Percentiles rank a stretch among this genome's conserved stretches.
Evolutionary conservation across 495 filamentous ascomycete species (phyloP).

Genomic region (Xylaria telfairii): DNA sequence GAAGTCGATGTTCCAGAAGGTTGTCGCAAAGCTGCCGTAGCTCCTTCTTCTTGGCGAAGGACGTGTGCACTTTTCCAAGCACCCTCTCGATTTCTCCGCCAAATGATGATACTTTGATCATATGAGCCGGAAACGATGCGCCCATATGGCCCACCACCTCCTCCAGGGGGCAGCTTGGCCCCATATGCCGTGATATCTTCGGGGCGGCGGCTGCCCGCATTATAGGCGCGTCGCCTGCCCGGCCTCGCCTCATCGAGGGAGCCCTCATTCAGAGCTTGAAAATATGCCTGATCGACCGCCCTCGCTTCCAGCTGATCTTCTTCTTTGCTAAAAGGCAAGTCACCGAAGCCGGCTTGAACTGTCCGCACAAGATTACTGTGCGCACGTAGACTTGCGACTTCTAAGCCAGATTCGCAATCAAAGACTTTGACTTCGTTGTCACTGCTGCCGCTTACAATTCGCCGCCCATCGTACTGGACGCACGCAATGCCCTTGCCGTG

Average conservation of each 20-base stretch:
- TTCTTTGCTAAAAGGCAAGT: conserved; percentile 78
- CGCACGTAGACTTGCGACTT: conserved; percentile 83
- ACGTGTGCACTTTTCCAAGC: conserved; percentile 76
- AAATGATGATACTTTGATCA: conserved; percentile 93
- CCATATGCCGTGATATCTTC: conserved; percentile 78
- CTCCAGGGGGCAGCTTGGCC: conserved; percentile 84
- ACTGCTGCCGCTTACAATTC: conserved; percentile 93
- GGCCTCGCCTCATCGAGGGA: conserved; percentile 45
- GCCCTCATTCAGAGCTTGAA: conserved; percentile 70
- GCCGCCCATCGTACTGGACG: conserved; percentile 95
- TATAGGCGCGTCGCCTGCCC: conserved; percentile 61
- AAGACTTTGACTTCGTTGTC: conserved; percentile 96
- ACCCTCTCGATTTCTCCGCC: conserved; percentile 82
- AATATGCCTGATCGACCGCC: conserved; percentile 73
- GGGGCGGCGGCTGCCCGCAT: conserved; percentile 77
- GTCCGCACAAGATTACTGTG: conserved; percentile 89
- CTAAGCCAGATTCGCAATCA: conserved; percentile 79
- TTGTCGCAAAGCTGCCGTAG: conserved; percentile 45
- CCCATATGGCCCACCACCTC: conserved; percentile 82
- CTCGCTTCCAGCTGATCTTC: conserved; percentile 73
- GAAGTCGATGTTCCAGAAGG: conserved; percentile 22
- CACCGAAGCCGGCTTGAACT: conserved; percentile 91
- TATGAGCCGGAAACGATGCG: conserved; percentile 95
- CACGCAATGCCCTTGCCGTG: conserved; percentile 97
- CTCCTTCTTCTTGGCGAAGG: conserved; percentile 71